Base-by-base conservation (phyloP, 2,329 filamentous ascomycete genomes). In the Teratosphaeria destructans region DNA sequence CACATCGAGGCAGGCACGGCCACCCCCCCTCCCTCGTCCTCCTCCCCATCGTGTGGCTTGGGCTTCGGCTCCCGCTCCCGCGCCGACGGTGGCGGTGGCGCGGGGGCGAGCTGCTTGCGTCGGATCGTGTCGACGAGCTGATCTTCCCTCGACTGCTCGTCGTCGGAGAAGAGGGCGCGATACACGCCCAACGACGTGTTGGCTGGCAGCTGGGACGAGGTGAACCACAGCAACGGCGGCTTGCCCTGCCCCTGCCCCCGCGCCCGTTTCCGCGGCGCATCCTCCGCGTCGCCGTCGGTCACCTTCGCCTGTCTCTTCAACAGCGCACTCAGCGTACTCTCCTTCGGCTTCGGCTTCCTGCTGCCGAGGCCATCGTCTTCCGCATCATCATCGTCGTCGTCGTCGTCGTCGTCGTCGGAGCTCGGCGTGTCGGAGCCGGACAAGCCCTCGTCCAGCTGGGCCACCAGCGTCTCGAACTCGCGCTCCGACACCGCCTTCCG, bases 171-270 rank as follows among this genome's bases (percentile, higher is more conserved):
- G 32, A 97, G 82, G 0, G 88, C 87, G 57, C 88, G 82, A 73
- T 99, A 99, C 55, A 96, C 76, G 3, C 93, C 93, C 59, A 96
- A 84, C 57, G 88, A 94, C 54, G 82, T 87, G 65, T 94, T 90
- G 2, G 83, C 79, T 0, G 91, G 90, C 19, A 97, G 76, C 2
- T 83, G 76, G 0, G 90, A 79, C 37, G 90, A 93, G 39, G 81
- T 82, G 71, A 97, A 90, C 93, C 93, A 99, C 54, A 96, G 72
- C 60, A 97, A 70, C 0, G 90, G 92, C 19, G 85, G 81, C 62
- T 86, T 92, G 14, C 87, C 86, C 5, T 81, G 75, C 3, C 87
- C 86, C 5, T 81, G 75, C 3, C 79, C 82, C 61, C 73, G 77
- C 64, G 79, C 82, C 66, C 78, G 81, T 62, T 73, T 83, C 8